Base-by-base conservation (phyloP, 2,329 filamentous ascomycete species). In the Fusarium falciforme region DNA sequence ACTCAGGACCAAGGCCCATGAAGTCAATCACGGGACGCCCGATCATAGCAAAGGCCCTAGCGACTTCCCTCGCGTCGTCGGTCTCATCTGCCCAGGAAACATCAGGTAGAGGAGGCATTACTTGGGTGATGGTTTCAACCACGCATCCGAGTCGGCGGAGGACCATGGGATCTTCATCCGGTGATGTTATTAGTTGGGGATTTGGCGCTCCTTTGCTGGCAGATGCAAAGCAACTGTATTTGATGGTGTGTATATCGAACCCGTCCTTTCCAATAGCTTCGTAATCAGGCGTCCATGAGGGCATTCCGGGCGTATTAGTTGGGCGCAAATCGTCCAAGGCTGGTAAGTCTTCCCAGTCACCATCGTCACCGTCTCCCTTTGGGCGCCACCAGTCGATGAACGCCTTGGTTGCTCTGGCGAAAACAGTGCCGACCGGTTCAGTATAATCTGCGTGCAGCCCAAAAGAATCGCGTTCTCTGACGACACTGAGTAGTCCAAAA, bases 401-500 rank as follows among this genome's bases (percentile, higher is more conserved):
- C 0, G 63, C 66, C 16, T 62, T 67, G 2, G 74, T 72, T 3
- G 71, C 49, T 9, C 12, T 52, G 2, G 67, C 61, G 22, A 77
- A 76, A 0, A 70, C 49, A 0, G 70, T 59, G 1, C 25, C 64
- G 1, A 54, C 25, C 0, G 64, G 68, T 36, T 57, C 38, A 4
- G 29, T 57, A 27, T 77, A 77, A 11, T 77, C 64, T 9, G 35
- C 42, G 3, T 25, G 33, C 0, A 73, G 1, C 3, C 54, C 52
- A 3, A 60, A 54, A 2, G 35, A 20, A 3, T 76, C 58, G 2
- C 47, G 55, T 2, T 74, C 71, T 1, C 61, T 17, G 0, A 77
- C 47, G 1, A 78, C 38, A 14, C 75, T 72, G 1, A 77, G 59
- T 0, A 75, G 22, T 0, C 64, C 75, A 25, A 76, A 76, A 8